Conservation (phyloP, 139 green algal genomes). For the Micractinium conductrix region DNA sequence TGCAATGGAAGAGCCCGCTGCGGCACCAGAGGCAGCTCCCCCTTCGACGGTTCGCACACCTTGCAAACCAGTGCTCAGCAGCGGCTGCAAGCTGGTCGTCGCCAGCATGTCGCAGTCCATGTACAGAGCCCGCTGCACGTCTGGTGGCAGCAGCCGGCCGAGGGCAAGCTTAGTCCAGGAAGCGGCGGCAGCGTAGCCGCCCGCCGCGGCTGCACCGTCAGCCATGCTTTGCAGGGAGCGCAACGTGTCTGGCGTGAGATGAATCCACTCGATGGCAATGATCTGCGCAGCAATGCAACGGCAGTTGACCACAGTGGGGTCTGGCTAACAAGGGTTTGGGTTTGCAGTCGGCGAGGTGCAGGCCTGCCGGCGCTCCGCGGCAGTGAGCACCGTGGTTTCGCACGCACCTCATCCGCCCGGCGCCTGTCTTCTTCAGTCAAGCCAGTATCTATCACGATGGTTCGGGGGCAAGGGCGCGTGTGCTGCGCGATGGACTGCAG, state of each 20-base stretch:
- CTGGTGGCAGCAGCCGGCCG: background rate
- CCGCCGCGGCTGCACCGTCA: no score
- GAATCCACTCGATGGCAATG: no score
- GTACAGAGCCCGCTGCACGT: background rate
- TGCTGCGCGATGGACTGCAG: background rate
- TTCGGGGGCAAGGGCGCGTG: background rate
- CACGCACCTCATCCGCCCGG: background rate
- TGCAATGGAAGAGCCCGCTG: no score
- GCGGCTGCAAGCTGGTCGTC: background rate
- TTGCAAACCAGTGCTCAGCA: slow-evolving; percentile 7
- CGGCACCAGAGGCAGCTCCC: background rate
- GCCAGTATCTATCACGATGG: slow-evolving; percentile 2
- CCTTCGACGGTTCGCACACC: background rate
- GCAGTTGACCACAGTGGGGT: no score
- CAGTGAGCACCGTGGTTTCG: no score
- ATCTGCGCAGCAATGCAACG: no score
- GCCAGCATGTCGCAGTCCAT: slow-evolving; percentile 29
- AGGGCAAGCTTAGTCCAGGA: slow-evolving; percentile 13
- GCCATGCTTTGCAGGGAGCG: no score
- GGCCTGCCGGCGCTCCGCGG: no score
- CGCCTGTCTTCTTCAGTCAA: background rate
- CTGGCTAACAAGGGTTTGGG: no score
- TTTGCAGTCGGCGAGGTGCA: no score
- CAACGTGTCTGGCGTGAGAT: no score
- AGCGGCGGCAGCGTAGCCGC: background rate